Conservation (phyloP, 495 filamentous ascomycete genomes). For the Polyplosphaeria fusca region DNA sequence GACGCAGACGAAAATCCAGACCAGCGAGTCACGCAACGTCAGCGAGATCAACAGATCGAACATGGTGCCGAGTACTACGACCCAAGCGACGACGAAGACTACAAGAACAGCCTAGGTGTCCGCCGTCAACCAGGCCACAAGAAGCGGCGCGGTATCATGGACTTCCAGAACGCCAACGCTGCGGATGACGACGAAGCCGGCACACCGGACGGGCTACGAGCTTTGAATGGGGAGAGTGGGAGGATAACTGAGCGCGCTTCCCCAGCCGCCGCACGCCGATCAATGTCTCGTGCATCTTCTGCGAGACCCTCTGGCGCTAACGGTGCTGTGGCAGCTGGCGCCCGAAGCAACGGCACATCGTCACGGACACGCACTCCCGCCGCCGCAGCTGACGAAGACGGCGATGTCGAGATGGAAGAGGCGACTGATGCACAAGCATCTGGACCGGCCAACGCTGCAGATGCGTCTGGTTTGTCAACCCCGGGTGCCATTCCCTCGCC, state of each 20-base stretch:
- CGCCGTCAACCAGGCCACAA: slow-evolving; percentile 57
- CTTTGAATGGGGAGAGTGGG: slow-evolving; percentile 25
- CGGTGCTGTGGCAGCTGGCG: not conserved
- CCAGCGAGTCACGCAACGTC: slow-evolving; percentile 73
- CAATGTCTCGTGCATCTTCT: slow-evolving; percentile 27
- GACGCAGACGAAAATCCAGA: slow-evolving; percentile 93
- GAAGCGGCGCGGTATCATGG: slow-evolving; percentile 63
- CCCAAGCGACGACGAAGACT: slow-evolving; percentile 84
- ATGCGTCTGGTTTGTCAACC: slow-evolving; percentile 11
- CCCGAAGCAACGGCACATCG: slow-evolving; percentile 19
- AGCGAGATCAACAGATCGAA: slow-evolving; percentile 70
- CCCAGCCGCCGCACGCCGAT: slow-evolving; percentile 11
- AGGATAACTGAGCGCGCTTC: slow-evolving; percentile 3
- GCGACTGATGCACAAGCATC: not conserved
- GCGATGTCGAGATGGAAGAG: slow-evolving; percentile 34
- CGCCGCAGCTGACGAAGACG: slow-evolving; percentile 27
- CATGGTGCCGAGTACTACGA: slow-evolving; percentile 33
- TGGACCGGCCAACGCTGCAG: not conserved
- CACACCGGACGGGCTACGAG: slow-evolving; percentile 12
- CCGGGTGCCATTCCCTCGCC: slow-evolving; percentile 24
- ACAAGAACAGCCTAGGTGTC: slow-evolving; percentile 69
- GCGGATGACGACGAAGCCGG: slow-evolving; percentile 52
- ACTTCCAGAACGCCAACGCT: slow-evolving; percentile 63
- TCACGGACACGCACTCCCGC: slow-evolving; percentile 17
- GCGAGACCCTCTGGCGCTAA: slow-evolving; percentile 18